Evolutionary conservation across 371 early-diverging fungal species (phyloP).

Genomic region (Lichtheimia hyalospora): DNA sequence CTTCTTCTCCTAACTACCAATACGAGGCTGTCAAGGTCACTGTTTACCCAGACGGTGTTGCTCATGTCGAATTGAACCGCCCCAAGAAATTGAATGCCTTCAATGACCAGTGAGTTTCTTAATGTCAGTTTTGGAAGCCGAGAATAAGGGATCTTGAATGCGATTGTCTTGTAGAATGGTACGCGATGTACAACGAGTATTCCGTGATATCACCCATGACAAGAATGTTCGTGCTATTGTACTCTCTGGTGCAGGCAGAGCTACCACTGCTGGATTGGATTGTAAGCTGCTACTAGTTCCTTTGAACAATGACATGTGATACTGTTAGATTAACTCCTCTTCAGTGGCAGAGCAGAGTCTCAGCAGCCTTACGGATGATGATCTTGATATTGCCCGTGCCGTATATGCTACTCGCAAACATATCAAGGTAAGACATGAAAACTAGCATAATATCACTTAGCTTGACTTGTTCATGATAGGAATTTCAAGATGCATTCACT

Average conservation of each 20-base stretch:
- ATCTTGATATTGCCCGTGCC: slow-evolving; percentile 17
- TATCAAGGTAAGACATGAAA: slow-evolving; percentile 27
- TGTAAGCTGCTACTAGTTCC: slow-evolving; percentile 54
- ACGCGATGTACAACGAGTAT: slow-evolving; percentile 36
- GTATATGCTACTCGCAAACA: slow-evolving; percentile 45
- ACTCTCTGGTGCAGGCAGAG: slow-evolving; percentile 67
- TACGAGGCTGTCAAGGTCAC: slow-evolving; percentile 63
- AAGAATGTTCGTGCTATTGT: slow-evolving; percentile 69
- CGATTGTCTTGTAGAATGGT: slow-evolving; percentile 16
- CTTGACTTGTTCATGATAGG: not conserved
- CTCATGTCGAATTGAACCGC: slow-evolving; percentile 83
- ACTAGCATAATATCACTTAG: slow-evolving; percentile 12
- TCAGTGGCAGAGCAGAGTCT: not conserved
- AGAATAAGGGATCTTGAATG: not conserved
- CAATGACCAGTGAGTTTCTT: slow-evolving; percentile 47
- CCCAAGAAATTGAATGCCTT: slow-evolving; percentile 83
- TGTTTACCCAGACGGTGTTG: slow-evolving; percentile 59
- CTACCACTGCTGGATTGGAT: slow-evolving; percentile 92
- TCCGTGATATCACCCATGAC: slow-evolving; percentile 59
- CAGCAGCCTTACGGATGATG: not conserved
- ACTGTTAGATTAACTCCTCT: not conserved
- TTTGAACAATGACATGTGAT: not conserved
- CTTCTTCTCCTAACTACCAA: slow-evolving; percentile 30
- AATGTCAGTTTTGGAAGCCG: not conserved
- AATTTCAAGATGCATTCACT: slow-evolving; percentile 68